Base-by-base conservation (phyloP, 2,329 filamentous ascomycete species). In the Pseudodiploospora longispora region DNA sequence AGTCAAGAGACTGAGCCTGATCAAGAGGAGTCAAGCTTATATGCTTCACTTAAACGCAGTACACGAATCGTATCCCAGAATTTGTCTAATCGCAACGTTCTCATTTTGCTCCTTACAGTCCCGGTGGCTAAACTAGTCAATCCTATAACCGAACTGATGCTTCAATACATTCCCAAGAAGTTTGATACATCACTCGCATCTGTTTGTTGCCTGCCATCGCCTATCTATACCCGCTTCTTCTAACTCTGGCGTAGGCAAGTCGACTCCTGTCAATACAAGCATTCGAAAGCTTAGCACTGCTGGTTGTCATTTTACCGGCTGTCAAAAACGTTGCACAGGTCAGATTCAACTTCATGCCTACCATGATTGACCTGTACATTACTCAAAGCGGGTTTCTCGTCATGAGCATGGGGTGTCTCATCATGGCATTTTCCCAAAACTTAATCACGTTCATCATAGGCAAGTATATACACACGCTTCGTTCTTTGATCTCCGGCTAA, bases 111-210 rank as follows among this genome's bases (percentile, higher is more conserved):
- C 6, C 33, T 19, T 27, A 42, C 41, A 42, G 34, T 42, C 30
- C 41, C 41, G 7, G 41, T 42, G 12, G 41, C 41, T 29, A 42
- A 42, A 29, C 41, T 42, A 27, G 41, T 42, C 10, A 42, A 42
- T 35, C 41, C 41, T 30, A 29, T 42, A 30, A 42, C 41, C 34
- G 41, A 42, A n/a, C 41, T 42, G 37, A 42, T 42, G 41, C 41
- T 42, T 42, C 41, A 42, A 35, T 42, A 42, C 37, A 42, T 42
- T 9, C 34, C 41, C 10, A 42, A 42, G 30, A 42, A 37, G 7
- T 42, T 42, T 27, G 41, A 19, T n/a, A n/a, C 37, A 30, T 38
- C 41, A 6, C 41, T 42, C 30, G 41, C 41, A 31, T 42, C 41
- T 5, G 41, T 42, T 3, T 30, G 41, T 42, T 27, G 30, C 29